These are phyloP conservation scores for Scedosporium minutisporum DNA, from an alignment of 2,329 filamentous ascomycete genomes.

Conservation along the genomic window DNA sequence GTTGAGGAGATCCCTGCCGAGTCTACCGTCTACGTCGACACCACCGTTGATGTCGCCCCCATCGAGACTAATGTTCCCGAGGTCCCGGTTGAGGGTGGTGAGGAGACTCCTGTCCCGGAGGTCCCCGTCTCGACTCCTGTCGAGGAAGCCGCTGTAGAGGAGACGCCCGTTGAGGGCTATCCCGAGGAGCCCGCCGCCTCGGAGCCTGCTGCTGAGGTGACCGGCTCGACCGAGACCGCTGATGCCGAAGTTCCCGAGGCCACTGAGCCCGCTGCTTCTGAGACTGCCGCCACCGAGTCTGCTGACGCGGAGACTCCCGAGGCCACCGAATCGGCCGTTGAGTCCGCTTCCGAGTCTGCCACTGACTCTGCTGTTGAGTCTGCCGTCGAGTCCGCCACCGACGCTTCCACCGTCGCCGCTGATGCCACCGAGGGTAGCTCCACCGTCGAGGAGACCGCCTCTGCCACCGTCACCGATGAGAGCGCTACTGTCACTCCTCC, in stretches of 20 bases:
- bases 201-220: background rate
- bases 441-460: background rate
- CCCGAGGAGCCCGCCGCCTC: background rate
- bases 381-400: slow-evolving; percentile 1
- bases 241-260: slow-evolving; percentile 1
- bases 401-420: background rate
- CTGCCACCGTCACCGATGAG: slow-evolving; percentile 3
- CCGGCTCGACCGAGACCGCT: background rate
- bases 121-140: background rate
- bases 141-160: background rate
- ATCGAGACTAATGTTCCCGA: background rate
- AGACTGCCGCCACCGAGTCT: background rate
- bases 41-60: slow-evolving; percentile 2
- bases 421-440: background rate
- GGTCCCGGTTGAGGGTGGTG: background rate
- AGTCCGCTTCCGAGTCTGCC: background rate
- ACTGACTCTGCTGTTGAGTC: background rate
- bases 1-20: background rate
- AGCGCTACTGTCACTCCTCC: slow-evolving; percentile 16
- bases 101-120: background rate
- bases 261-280: background rate
- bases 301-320: background rate
- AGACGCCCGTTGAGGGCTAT: background rate
- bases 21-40: slow-evolving; percentile 3
- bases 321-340: slow-evolving; percentile 1